Evolutionary conservation across 768 basidiomycete genomes (phyloP), one percentile per base, ranked within the genome.

Genomic region (Mycena galericulata): DNA sequence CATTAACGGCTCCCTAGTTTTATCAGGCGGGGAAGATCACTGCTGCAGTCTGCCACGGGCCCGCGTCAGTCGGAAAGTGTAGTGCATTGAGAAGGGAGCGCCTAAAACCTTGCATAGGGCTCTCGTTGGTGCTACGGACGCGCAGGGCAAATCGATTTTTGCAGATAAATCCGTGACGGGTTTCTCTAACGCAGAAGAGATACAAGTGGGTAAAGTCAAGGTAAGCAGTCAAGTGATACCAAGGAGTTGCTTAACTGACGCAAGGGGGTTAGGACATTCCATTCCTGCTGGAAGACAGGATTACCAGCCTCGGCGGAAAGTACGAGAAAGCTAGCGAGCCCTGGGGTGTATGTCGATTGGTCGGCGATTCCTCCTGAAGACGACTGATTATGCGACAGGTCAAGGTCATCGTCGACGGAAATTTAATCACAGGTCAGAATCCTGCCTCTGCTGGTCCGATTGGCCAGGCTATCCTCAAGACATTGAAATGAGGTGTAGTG

Each of bases 1-100:
- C 34, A 14, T 40, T 29, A 32, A 46, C 29, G n/a, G 29, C 32
- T 12, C 12, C 30, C 5, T 53, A 92, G 90, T 91, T 94, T 79
- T 94, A 87, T 80, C 84, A 85, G 58, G 76, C 84, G 12, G 89
- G 88, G 49, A 94, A 93, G 80, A 78, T 91, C 67, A 86, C 88
- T 9, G 73, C 89, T 4, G 92, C 92, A 4, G 92, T 95, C 27
- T 95, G 94, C 82, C 94, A 95, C 79, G 94, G 93, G 18, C 88
- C 93, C 57, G 91, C 87, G 85, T 91, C 71, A 75, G 88, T 82
- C 47, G 32, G 14, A 24, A 60, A 18, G 27, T 27, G 10, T 8
- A 30, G 29, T 12, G 36, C 29, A 5, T 40, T 2, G 2, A 29
- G 22, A 17, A 12, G 32, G 38, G 22, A 3, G 27, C 32, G n/a